Conservation (phyloP, 192 early-diverging fungal species). For the Glomus cerebriforme region DNA sequence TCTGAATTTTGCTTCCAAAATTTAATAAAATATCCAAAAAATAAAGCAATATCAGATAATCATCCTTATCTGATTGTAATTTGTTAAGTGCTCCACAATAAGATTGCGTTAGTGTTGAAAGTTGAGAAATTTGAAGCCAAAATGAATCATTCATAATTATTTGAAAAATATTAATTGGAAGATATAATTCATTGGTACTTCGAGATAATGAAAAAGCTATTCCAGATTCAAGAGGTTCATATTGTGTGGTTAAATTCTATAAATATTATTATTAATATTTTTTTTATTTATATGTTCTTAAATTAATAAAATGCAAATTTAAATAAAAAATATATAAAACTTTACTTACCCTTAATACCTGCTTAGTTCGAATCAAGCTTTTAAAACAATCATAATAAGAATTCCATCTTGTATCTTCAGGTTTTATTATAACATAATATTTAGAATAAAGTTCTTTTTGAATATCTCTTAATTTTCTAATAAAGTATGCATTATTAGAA, state of each 20-base stretch:
- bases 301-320: too few species aligned
- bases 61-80: constrained; percentile 17
- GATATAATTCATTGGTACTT: not conserved
- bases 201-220: not conserved
- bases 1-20: too few species aligned
- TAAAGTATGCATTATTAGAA: too few species aligned
- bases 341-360: constrained; percentile 14
- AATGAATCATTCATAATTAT: not conserved
- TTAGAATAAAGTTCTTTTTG: too few species aligned
- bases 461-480: too few species aligned
- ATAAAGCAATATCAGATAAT: not conserved
- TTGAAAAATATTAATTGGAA: not conserved
- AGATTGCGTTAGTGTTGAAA: not conserved
- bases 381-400: too few species aligned
- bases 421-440: too few species aligned
- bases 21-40: too few species aligned
- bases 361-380: not conserved
- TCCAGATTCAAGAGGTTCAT: not conserved
- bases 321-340: not conserved
- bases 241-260: not conserved
- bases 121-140: not conserved
- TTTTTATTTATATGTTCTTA: not conserved
- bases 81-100: too few species aligned
- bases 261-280: not conserved
- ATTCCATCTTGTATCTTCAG: too few species aligned